phyloP scores from a whole-genome alignment of 257 asterid species.

The Coffea eugenioides region DNA sequence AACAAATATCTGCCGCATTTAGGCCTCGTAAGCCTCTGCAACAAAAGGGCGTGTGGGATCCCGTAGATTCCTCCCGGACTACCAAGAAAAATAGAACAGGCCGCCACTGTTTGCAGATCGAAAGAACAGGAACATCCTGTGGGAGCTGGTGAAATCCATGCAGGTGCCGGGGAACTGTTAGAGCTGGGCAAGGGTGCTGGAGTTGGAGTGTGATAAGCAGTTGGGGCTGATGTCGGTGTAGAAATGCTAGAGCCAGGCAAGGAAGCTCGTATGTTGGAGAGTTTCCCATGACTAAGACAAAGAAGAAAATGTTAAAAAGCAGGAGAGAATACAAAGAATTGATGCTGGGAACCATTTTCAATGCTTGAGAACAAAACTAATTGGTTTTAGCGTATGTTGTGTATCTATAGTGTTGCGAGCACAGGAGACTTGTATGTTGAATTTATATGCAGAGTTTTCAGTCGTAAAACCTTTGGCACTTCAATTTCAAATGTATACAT shows the following conservation, averaged over 20 bases:
- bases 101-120: too few relatives aligned
- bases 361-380: neutral
- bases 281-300: neutral
- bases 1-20: neutral
- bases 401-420: neutral
- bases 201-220: neutral
- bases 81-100: too few relatives aligned
- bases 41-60: neutral
- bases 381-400: neutral
- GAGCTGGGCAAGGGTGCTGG: neutral
- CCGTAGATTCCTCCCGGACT: neutral
- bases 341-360: neutral
- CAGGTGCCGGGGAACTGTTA: too few relatives aligned
- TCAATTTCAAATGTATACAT: neutral
- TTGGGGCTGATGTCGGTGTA: neutral
- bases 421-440: neutral
- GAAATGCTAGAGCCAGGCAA: neutral
- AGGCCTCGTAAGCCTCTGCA: conserved; percentile 6
- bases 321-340: neutral
- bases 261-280: neutral
- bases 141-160: too few relatives aligned
- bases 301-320: neutral
- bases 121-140: too few relatives aligned
- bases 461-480: neutral
- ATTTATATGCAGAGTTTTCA: neutral